Evolutionary conservation across 2,329 filamentous ascomycete species (phyloP).

Genomic region (Phialocephala subalpina): DNA sequence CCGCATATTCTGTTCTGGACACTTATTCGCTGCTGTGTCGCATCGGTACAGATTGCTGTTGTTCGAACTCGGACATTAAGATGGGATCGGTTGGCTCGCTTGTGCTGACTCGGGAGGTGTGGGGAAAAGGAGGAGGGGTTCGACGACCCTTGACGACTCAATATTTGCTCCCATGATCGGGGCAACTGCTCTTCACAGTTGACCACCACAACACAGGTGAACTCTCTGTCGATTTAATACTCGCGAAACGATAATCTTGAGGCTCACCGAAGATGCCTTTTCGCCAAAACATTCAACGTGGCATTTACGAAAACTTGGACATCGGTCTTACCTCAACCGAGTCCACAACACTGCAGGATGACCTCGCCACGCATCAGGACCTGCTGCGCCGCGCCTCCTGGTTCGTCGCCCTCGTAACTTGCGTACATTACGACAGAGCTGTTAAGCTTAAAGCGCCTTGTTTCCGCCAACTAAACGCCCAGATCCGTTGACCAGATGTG

Average conservation of each 20-base stretch:
- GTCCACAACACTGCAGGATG: not conserved
- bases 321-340: not conserved
- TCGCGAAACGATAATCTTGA: not conserved
- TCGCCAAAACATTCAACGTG: not conserved
- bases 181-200: conserved; percentile 1
- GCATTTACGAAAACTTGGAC: conserved; percentile 4
- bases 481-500: conserved; percentile 2
- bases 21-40: not conserved
- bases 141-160: not conserved
- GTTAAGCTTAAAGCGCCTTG: conserved; percentile 25
- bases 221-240: not conserved
- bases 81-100: not conserved
- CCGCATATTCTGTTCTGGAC: not conserved
- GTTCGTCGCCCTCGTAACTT: not conserved
- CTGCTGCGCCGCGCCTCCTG: conserved; percentile 14
- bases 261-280: not conserved
- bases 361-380: not conserved
- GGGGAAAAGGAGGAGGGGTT: conserved; percentile 9
- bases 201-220: not conserved
- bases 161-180: conserved; percentile 7
- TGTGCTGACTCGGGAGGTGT: not conserved
- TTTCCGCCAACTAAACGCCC: conserved; percentile 11
- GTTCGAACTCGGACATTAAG: not conserved
- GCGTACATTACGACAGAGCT: conserved; percentile 12
- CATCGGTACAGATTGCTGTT: not conserved